A percentile compares a stretch with the other conserved stretches of the same genome.
These are phyloP conservation scores for Trametes pubescens DNA, from an alignment of 1,284 basidiomycete genomes.

Conservation along the genomic window DNA sequence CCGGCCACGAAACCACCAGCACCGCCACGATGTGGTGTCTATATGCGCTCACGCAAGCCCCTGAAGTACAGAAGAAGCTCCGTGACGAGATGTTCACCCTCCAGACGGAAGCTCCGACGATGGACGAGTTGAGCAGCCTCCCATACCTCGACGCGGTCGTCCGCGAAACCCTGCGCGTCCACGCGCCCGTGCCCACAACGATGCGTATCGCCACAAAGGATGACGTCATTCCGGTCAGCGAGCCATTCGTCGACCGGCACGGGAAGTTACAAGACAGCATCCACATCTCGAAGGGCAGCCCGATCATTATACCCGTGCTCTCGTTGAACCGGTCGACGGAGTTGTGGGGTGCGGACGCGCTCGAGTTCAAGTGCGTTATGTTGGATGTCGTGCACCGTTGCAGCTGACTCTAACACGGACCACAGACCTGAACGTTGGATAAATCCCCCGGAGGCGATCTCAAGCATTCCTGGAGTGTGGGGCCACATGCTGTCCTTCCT, in stretches of 20 bases:
- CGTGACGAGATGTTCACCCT: constrained; percentile 69
- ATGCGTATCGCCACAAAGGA: constrained; percentile 62
- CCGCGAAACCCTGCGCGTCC: constrained; percentile 73
- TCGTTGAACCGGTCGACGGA: constrained; percentile 53
- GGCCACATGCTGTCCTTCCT: constrained; percentile 66
- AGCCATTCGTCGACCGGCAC: constrained; percentile 42
- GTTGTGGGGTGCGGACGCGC: constrained; percentile 65
- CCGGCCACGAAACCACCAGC: constrained; percentile 70
- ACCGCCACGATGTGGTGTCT: constrained; percentile 64
- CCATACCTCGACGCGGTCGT: constrained; percentile 73
- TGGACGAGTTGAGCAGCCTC: constrained; percentile 66
- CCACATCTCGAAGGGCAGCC: constrained; percentile 53
- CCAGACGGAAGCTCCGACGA: constrained; percentile 46
- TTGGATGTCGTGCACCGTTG: constrained; percentile 35
- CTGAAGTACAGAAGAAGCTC: constrained; percentile 68
- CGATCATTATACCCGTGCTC: constrained; percentile 56
- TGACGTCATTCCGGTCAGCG: constrained; percentile 49
- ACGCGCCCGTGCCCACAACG: constrained; percentile 66
- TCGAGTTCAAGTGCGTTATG: constrained; percentile 53
- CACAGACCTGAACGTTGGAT: constrained; percentile 68
- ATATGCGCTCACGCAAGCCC: constrained; percentile 64
- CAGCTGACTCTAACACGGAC: background rate
- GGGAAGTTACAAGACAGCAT: constrained; percentile 42
- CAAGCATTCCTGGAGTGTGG: constrained; percentile 64
- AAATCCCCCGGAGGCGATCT: constrained; percentile 51